Evolutionary conservation across 345 rosid genomes (phyloP), one percentile per base, ranked within the genome.

Genomic region (Melaleuca quinquenervia): DNA sequence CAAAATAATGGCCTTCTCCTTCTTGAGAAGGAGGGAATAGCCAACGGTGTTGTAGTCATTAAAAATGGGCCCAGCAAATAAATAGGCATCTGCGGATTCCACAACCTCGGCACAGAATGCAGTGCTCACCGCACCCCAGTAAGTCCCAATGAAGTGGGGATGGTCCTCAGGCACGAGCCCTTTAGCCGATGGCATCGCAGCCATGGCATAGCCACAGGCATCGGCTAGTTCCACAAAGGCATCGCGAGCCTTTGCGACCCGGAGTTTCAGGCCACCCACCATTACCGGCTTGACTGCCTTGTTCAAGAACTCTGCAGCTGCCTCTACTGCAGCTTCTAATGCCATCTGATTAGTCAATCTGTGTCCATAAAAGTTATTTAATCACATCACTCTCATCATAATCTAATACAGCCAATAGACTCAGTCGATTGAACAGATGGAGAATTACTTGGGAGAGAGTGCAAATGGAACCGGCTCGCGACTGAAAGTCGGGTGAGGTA

Each of bases 1-100:
- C 89, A 94, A 89, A 2, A 95, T 91, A 52, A 95, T 91, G 1
- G 96, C 95, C 93, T 95, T 95, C 96, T 95, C 98, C 84, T 92
- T 95, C 94, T 93, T 94, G 86, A 94, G 93, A 82, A 95, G 98
- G 20, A 94, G 91, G 82, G 98, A 95, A 89, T 95, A 95, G 53
- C 96, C 98, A 76, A 95, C 96, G 12, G 98, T 92, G 88, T 95
- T 94, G 83, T 94, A 92, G 88, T 94, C 98, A 88, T 93, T 95
- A 88, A 93, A 95, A 84, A 95, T 94, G 20, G 98, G 96, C 7
- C 98, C 96, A 24, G 96, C 98, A 86, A 95, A 93, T 90, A 95
- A 82, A 86, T 94, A 95, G 50, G 96, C 96, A 90, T 95, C 98
- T 1, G 96, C 96, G 48, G 96, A 94, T 87, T 95, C 98, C 87